phyloP scores from a whole-genome alignment of 2,329 filamentous ascomycete genomes.

The Neonectria ditissima region DNA sequence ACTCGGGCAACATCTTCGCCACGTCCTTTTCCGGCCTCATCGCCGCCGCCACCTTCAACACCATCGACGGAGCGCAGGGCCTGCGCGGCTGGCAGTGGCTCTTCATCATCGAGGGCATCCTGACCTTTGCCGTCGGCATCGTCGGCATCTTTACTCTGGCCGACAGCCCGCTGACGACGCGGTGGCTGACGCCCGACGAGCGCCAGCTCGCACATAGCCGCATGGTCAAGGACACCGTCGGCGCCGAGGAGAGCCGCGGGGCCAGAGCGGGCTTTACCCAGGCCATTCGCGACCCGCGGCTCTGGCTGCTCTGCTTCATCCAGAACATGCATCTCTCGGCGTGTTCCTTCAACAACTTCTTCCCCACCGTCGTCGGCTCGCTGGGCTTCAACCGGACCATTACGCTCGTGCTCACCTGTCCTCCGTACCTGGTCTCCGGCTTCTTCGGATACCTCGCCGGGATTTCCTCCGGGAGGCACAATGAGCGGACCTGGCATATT shows the following conservation, averaged over 20 bases:
- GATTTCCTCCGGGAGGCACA: conserved; percentile 56
- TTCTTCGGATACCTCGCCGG: conserved; percentile 56
- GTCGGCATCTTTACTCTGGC: conserved; percentile 50
- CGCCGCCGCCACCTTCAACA: conserved; percentile 55
- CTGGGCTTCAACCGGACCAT: conserved; percentile 60
- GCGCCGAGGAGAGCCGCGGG: conserved; percentile 51
- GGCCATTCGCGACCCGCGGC: conserved; percentile 44
- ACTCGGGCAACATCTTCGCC: conserved; percentile 52
- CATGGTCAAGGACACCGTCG: conserved; percentile 49
- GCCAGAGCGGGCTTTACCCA: conserved; percentile 47
- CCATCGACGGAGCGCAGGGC: conserved; percentile 43
- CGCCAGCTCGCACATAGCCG: conserved; percentile 57
- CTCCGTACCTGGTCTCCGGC: conserved; percentile 58
- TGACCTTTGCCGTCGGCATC: conserved; percentile 47
- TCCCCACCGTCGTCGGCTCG: conserved; percentile 54
- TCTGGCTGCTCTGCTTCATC: conserved; percentile 46
- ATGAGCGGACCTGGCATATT: conserved; percentile 53
- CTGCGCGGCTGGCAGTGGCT: conserved; percentile 50
- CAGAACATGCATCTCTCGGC: conserved; percentile 46
- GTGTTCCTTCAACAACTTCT: conserved; percentile 48
- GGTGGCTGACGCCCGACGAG: conserved; percentile 51
- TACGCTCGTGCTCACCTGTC: conserved; percentile 61
- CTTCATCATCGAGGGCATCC: conserved; percentile 48
- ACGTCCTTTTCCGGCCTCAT: conserved; percentile 58
- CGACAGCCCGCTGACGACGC: conserved; percentile 53